These are phyloP conservation scores for Ormosia emarginata DNA, from an alignment of 306 rosid genomes.

Conservation along the genomic window DNA sequence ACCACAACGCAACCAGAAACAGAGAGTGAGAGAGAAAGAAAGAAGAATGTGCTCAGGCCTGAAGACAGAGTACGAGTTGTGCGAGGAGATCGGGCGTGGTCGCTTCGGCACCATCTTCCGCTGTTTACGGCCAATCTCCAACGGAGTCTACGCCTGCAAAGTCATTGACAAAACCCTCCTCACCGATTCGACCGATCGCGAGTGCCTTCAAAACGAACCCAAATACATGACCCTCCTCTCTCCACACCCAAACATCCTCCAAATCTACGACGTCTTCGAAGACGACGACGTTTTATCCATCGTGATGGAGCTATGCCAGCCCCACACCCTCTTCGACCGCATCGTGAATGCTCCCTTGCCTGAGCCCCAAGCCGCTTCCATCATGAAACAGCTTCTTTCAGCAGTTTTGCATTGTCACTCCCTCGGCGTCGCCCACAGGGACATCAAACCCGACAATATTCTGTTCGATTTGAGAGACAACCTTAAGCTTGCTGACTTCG, in stretches of 20 bases:
- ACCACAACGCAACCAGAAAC: neutral
- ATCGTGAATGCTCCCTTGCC: conserved; percentile 34
- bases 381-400: conserved; percentile 48
- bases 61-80: conserved; percentile 50
- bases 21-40: neutral
- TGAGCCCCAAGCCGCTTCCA: conserved; percentile 41
- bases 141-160: conserved; percentile 60
- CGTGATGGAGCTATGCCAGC: conserved; percentile 70
- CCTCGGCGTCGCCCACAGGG: conserved; percentile 69
- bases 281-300: conserved; percentile 49
- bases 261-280: conserved; percentile 53
- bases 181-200: conserved; percentile 57
- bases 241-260: conserved; percentile 73
- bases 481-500: conserved; percentile 77
- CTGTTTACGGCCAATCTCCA: conserved; percentile 41
- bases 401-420: conserved; percentile 74
- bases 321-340: conserved; percentile 66
- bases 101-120: conserved; percentile 74
- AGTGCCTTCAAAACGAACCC: conserved; percentile 77
- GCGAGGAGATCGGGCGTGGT: conserved; percentile 86
- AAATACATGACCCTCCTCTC: conserved; percentile 67
- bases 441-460: conserved; percentile 67
- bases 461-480: conserved; percentile 50
- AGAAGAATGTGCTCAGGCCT: conserved; percentile 53
- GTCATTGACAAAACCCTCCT: conserved; percentile 58